phyloP scores from a whole-genome alignment of 148 eudicot genomes.

The Linanthus parryae region DNA sequence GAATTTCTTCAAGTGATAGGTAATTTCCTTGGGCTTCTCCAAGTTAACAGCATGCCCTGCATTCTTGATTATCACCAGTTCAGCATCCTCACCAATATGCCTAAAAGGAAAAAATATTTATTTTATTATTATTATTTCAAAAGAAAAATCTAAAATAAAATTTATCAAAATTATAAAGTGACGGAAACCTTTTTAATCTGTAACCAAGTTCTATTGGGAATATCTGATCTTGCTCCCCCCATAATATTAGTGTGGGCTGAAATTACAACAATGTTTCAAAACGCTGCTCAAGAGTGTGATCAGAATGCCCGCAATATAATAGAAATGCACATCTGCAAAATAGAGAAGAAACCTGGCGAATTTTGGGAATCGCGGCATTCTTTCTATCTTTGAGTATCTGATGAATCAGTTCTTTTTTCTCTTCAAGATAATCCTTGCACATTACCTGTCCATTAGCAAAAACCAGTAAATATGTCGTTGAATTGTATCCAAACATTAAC shows the following conservation, averaged over 20 bases:
- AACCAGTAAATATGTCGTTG: too few species aligned
- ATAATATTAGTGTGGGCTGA: conserved; percentile 50
- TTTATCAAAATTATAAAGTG: not conserved
- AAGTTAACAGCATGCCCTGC: conserved; percentile 87
- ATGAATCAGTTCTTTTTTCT: conserved; percentile 58
- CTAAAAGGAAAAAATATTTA: conserved; percentile 21
- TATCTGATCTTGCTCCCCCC: conserved; percentile 83
- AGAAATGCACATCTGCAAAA: not conserved
- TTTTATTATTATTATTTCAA: not conserved
- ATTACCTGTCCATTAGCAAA: conserved; percentile 42
- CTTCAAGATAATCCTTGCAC: conserved; percentile 45
- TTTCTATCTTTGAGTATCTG: conserved; percentile 44
- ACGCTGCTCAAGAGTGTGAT: not conserved
- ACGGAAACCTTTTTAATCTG: conserved; percentile 51
- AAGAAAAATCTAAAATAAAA: not conserved
- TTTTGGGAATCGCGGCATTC: conserved; percentile 41
- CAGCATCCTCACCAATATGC: conserved; percentile 60
- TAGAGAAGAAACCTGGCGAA: conserved; percentile 37
- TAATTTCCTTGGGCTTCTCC: conserved; percentile 64
- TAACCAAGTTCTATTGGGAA: conserved; percentile 63
- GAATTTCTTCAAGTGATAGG: conserved; percentile 61
- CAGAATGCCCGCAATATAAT: not conserved
- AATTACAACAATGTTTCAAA: not conserved
- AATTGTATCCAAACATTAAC: too few species aligned
- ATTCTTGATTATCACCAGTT: conserved; percentile 50